Percentiles rank a stretch among this genome's conserved stretches.
phyloP scores from a whole-genome alignment of 208 protist species.

The Leishmania lainsoni region DNA sequence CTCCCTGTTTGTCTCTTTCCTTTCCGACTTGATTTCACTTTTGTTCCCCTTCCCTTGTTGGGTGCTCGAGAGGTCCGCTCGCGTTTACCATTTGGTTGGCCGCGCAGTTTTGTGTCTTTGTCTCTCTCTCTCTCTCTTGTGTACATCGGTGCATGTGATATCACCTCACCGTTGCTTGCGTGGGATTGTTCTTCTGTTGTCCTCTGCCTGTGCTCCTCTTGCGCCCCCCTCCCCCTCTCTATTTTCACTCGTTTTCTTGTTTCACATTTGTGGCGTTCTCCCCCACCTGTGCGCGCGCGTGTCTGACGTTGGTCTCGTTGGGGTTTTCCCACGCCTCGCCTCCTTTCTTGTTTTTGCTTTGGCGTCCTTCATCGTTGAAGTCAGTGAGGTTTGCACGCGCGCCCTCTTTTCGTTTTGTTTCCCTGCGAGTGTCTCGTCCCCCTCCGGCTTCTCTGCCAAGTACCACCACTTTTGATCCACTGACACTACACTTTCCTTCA shows the following conservation, averaged over 20 bases:
- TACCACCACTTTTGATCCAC: background rate
- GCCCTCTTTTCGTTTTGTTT: background rate
- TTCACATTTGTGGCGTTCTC: background rate
- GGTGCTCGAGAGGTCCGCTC: background rate
- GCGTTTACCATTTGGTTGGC: background rate
- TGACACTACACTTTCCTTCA: background rate
- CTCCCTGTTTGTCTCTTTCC: background rate
- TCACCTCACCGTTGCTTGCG: background rate
- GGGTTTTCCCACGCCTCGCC: background rate
- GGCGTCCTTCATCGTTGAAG: background rate
- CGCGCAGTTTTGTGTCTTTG: background rate
- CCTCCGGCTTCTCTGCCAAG: background rate
- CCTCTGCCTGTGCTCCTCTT: background rate
- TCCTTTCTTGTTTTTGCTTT: background rate
- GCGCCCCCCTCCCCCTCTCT: background rate
- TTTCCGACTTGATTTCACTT: background rate
- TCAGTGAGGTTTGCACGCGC: background rate
- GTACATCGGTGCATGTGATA: background rate
- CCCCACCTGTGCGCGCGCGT: background rate
- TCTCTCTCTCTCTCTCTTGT: background rate
- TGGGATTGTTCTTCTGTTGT: conserved; percentile 1
- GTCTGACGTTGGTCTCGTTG: background rate
- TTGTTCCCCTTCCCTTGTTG: background rate
- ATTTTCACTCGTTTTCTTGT: background rate
- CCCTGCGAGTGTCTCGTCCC: no score